Conservation (phyloP, 768 basidiomycete species). For the Hysterangium stoloniferum region DNA sequence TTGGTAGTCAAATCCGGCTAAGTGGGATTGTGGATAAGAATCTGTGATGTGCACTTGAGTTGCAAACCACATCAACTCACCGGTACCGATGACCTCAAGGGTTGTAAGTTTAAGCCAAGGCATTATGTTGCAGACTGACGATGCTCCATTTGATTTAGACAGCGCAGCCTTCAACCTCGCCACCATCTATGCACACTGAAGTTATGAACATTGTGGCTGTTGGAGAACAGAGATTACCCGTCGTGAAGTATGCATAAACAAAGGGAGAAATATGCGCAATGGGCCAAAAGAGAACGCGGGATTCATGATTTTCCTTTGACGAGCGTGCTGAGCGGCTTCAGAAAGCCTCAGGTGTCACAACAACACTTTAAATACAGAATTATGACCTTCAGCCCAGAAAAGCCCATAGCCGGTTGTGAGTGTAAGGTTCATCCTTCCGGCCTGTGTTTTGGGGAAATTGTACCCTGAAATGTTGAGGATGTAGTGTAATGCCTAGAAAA, state of each 20-base stretch:
- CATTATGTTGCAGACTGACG: not conserved
- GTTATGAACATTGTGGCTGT: not conserved
- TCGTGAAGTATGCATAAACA: slow-evolving; percentile 7
- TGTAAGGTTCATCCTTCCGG: not conserved
- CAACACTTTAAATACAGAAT: too few species aligned
- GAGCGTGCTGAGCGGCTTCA: slow-evolving; percentile 1
- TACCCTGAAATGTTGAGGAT: slow-evolving; percentile 23
- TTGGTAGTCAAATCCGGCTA: slow-evolving; percentile 19
- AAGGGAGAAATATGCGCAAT: slow-evolving; percentile 3
- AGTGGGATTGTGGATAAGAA: not conserved
- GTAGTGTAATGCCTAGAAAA: slow-evolving; percentile 21
- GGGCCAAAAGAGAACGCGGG: slow-evolving; percentile 7
- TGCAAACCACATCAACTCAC: not conserved
- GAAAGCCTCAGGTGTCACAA: too few species aligned
- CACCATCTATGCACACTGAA: not conserved
- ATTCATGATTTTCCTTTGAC: slow-evolving; percentile 11
- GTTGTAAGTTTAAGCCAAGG: slow-evolving; percentile 10
- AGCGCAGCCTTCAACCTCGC: not conserved
- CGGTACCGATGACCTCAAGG: slow-evolving; percentile 9
- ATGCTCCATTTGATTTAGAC: not conserved
- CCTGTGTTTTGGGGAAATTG: slow-evolving; percentile 14
- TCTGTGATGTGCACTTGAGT: not conserved
- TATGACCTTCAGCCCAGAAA: slow-evolving; percentile 6
- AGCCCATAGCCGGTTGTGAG: not conserved
- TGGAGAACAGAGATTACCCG: not conserved